Conservation (phyloP, 2,329 filamentous ascomycete genomes). For the Parastagonospora nodorum region DNA sequence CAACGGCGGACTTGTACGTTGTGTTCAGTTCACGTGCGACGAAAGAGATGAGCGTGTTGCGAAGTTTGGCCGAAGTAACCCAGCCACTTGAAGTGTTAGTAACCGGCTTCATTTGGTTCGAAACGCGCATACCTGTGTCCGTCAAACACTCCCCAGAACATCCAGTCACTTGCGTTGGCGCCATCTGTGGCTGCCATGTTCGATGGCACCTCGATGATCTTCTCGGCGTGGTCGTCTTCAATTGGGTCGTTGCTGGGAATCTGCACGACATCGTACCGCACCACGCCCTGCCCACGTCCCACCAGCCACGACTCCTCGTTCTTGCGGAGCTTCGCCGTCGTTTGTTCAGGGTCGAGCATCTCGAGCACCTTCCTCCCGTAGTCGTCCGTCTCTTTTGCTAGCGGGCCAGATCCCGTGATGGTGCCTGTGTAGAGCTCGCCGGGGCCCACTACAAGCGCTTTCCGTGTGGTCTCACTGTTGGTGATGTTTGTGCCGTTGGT, state of each 20-base stretch:
- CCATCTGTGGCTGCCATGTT: conserved; percentile 60
- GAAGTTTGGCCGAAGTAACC: conserved; percentile 96
- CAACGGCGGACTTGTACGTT: conserved; percentile 79
- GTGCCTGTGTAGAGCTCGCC: conserved; percentile 89
- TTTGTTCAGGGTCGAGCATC: conserved; percentile 96
- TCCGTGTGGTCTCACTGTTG: conserved; percentile 58
- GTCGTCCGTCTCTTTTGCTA: conserved; percentile 86
- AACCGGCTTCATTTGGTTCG: neutral
- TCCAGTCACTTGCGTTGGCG: conserved; percentile 80
- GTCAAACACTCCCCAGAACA: conserved; percentile 99
- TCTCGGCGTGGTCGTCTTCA: conserved; percentile 97
- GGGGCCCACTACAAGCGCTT: conserved; percentile 84
- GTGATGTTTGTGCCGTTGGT: conserved; percentile 37
- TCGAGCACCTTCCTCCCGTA: conserved; percentile 85
- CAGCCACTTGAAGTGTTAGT: conserved; percentile 68
- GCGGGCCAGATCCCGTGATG: conserved; percentile 80
- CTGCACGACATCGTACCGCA: conserved; percentile 93
- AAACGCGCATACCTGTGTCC: conserved; percentile 75
- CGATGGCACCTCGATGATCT: conserved; percentile 88
- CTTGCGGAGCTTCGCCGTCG: conserved; percentile 83
- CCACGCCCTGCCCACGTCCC: conserved; percentile 85
- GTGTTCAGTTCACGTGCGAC: conserved; percentile 91
- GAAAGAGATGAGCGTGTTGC: conserved; percentile 88
- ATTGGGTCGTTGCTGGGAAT: conserved; percentile 95
- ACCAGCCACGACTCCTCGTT: conserved; percentile 93